phyloP scores from a whole-genome alignment of 495 filamentous ascomycete genomes.

The Tuber magnatum region DNA sequence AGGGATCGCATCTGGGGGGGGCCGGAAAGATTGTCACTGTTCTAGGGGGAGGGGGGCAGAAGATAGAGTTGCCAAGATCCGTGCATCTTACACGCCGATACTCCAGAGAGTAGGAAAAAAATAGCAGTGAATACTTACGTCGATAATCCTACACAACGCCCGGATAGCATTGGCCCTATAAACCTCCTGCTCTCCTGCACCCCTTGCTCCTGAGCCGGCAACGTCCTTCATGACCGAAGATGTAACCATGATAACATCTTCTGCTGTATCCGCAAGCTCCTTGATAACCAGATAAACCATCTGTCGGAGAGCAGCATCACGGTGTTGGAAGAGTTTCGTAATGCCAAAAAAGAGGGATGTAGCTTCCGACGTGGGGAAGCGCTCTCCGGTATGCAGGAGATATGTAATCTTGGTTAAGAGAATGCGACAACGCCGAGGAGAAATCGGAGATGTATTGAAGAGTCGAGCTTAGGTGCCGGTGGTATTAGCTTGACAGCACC shows the following conservation, averaged over 20 bases:
- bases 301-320: conserved; percentile 94
- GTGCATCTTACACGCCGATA: background rate
- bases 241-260: conserved; percentile 99
- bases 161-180: conserved; percentile 96
- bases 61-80: background rate
- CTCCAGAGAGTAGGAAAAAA: background rate
- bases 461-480: conserved; percentile 62
- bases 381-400: conserved; percentile 92
- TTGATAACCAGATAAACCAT: conserved; percentile 98
- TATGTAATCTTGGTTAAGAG: conserved; percentile 96
- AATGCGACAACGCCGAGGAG: conserved; percentile 87
- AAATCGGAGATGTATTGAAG: conserved; percentile 94
- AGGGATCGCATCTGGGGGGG: background rate
- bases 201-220: conserved; percentile 42
- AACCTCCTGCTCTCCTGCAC: conserved; percentile 86
- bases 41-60: background rate
- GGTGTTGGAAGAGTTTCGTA: conserved; percentile 99
- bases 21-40: background rate
- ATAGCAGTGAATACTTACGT: conserved; percentile 54
- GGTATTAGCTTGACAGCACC: conserved; percentile 1
- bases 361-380: conserved; percentile 92
- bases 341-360: conserved; percentile 99
- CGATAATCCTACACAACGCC: conserved; percentile 92
- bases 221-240: conserved; percentile 99
- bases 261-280: conserved; percentile 90